phyloP scores from a whole-genome alignment of 805 yeast genomes.

The Zygotorulaspora sp. region DNA sequence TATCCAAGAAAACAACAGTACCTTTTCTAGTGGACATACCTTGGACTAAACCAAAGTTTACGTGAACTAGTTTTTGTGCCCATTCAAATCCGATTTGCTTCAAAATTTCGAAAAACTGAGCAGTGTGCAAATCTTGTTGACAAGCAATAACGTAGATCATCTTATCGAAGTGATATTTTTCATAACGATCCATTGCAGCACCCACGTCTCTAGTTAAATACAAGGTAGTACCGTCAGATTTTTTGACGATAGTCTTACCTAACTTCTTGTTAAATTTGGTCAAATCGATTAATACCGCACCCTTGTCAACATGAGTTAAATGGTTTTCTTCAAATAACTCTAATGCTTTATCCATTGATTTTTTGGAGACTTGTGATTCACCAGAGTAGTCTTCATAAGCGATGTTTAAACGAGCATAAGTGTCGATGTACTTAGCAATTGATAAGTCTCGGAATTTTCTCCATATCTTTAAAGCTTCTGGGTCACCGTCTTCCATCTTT shows the following conservation, averaged over 20 bases:
- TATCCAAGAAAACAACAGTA: conserved; percentile 95
- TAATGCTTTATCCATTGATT: conserved; percentile 62
- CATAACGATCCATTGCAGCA: conserved; percentile 88
- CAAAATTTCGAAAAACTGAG: conserved; percentile 90
- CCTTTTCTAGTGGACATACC: conserved; percentile 99
- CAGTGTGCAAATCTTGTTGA: conserved; percentile 92
- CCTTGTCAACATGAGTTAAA: conserved; percentile 78
- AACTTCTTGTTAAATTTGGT: conserved; percentile 81
- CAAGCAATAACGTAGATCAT: conserved; percentile 94
- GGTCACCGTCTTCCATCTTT: conserved; percentile 91
- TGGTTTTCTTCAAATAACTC: conserved; percentile 59
- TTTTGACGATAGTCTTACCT: conserved; percentile 88
- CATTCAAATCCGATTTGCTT: conserved; percentile 86
- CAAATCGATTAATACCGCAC: conserved; percentile 85
- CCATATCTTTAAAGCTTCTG: conserved; percentile 74
- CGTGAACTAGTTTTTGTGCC: conserved; percentile 75
- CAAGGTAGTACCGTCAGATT: conserved; percentile 91
- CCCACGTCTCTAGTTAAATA: conserved; percentile 96
- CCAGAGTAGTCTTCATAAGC: conserved; percentile 87
- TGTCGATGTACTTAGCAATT: conserved; percentile 76
- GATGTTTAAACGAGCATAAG: conserved; percentile 90
- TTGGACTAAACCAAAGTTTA: conserved; percentile 95
- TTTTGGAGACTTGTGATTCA: conserved; percentile 86
- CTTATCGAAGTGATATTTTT: conserved; percentile 81
- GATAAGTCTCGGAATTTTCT: conserved; percentile 83